Conservation (phyloP, 2,329 filamentous ascomycete species). For the Colletotrichum sp. region DNA sequence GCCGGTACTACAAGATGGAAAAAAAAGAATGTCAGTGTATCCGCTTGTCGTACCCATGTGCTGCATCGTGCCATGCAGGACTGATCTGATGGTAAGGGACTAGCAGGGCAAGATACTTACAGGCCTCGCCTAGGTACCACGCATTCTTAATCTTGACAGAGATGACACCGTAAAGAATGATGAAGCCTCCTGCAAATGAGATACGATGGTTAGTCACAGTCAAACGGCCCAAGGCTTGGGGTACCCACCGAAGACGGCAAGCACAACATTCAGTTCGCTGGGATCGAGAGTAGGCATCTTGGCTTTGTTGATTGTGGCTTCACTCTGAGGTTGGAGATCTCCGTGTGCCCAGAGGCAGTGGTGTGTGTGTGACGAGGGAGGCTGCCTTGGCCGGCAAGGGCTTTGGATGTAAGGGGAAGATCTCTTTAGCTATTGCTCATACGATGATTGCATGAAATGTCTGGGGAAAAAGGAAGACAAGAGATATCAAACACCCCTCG, state of each 20-base stretch:
- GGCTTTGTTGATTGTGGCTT: neutral
- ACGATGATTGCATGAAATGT: neutral
- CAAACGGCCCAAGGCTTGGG: neutral
- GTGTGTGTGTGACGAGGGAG: slow-evolving; percentile 1
- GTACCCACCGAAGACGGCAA: slow-evolving; percentile 46
- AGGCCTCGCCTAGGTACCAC: slow-evolving; percentile 61
- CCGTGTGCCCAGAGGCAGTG: neutral
- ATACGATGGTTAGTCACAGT: neutral
- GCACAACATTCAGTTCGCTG: slow-evolving; percentile 52
- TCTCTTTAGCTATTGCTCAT: slow-evolving; percentile 1
- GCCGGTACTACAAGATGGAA: slow-evolving; percentile 51
- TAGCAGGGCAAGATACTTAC: slow-evolving; percentile 35
- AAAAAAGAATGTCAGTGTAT: neutral
- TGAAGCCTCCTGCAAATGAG: slow-evolving; percentile 47
- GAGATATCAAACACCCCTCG: neutral
- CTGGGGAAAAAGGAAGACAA: neutral
- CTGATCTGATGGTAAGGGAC: neutral
- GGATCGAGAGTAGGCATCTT: slow-evolving; percentile 27
- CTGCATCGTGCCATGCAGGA: neutral
- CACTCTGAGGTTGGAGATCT: neutral
- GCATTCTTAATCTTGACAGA: slow-evolving; percentile 57
- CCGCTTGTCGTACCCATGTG: neutral
- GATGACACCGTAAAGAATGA: slow-evolving; percentile 52
- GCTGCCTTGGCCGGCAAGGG: slow-evolving; percentile 16
- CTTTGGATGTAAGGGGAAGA: neutral